Conservation (phyloP, 2,329 filamentous ascomycete genomes). For the Coleophoma crateriformis region DNA sequence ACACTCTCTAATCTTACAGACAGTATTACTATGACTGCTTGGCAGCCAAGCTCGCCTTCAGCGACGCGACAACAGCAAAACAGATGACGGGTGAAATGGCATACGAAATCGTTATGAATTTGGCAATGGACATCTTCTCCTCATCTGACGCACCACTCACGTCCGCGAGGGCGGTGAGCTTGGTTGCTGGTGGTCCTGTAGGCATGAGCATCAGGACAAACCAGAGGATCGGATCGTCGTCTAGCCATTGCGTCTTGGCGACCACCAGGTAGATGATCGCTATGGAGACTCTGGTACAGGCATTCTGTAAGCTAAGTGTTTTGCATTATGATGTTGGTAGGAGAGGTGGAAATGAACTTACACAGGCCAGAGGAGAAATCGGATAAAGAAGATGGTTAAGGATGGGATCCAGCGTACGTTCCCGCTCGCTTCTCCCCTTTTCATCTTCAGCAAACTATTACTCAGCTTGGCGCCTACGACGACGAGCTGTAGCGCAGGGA, state of each 20-base stretch:
- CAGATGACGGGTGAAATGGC: constrained; percentile 28
- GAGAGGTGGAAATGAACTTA: constrained; percentile 7
- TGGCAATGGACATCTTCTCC: constrained; percentile 34
- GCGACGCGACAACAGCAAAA: constrained; percentile 27
- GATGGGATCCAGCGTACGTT: constrained; percentile 41
- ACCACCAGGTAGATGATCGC: constrained; percentile 47
- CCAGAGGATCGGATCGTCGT: constrained; percentile 76
- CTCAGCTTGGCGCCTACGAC: constrained; percentile 60
- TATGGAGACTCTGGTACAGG: constrained; percentile 37
- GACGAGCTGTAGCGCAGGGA: constrained; percentile 58
- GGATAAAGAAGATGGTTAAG: constrained; percentile 42
- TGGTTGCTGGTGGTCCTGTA: constrained; percentile 38
- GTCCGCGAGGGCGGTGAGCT: constrained; percentile 36
- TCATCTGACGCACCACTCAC: constrained; percentile 31
- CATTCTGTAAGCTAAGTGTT: neutral
- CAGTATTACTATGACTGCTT: too few species aligned
- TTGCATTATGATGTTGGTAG: neutral
- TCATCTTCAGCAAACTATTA: constrained; percentile 43
- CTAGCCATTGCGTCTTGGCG: constrained; percentile 57
- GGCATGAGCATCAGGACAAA: constrained; percentile 73
- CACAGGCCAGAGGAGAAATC: constrained; percentile 57
- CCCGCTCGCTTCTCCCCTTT: constrained; percentile 34
- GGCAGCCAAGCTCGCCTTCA: constrained; percentile 16
- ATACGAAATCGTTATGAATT: constrained; percentile 34
- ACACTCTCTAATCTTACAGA: too few species aligned